phyloP scores from a whole-genome alignment of 371 early-diverging fungal genomes.

The Lichtheimia hyalospora region DNA sequence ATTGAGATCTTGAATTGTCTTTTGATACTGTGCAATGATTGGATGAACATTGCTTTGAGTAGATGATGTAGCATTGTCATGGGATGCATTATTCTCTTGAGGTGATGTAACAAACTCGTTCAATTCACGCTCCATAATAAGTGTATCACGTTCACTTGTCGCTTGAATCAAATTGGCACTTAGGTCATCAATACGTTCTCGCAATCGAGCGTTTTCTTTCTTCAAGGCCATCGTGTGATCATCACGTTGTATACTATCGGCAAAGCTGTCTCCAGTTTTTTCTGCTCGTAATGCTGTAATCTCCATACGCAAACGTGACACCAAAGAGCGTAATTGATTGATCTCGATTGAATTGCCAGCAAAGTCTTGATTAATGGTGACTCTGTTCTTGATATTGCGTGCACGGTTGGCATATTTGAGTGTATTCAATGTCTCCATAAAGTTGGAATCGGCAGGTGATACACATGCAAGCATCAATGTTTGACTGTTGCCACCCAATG shows the following conservation, averaged over 20 bases:
- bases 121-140: constrained; percentile 57
- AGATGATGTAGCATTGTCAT: not conserved
- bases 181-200: constrained; percentile 55
- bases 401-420: constrained; percentile 91
- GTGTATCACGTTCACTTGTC: constrained; percentile 64
- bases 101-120: constrained; percentile 28
- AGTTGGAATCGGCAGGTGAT: constrained; percentile 75
- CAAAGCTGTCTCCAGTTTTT: constrained; percentile 30
- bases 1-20: constrained; percentile 54
- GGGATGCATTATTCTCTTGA: constrained; percentile 1
- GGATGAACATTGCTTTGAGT: constrained; percentile 38
- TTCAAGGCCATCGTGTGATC: constrained; percentile 50
- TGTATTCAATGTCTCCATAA: constrained; percentile 91
- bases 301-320: constrained; percentile 71
- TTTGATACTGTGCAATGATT: constrained; percentile 57
- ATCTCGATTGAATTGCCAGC: constrained; percentile 62
- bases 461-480: constrained; percentile 95
- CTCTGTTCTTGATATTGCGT: constrained; percentile 84
- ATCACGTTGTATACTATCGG: constrained; percentile 25
- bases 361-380: constrained; percentile 76
- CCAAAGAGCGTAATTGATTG: constrained; percentile 69
- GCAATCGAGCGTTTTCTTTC: constrained; percentile 50
- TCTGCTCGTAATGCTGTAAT: constrained; percentile 52
- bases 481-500: constrained; percentile 94
- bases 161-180: constrained; percentile 50